Evolutionary conservation across 208 protist genomes (phyloP).

Genomic region (Acanthamoeba culbertsoni): DNA sequence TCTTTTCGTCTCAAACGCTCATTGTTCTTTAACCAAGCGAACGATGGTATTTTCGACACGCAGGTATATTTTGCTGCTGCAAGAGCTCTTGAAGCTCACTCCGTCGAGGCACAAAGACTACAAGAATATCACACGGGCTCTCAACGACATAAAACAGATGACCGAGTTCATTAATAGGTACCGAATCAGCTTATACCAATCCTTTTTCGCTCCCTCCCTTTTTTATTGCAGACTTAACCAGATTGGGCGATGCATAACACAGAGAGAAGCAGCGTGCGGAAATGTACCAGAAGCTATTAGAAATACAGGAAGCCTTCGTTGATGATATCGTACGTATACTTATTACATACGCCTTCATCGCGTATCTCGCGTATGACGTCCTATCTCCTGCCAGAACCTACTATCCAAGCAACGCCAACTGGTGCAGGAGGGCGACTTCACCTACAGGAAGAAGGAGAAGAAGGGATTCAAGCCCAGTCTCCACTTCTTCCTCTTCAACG

Average conservation of each 20-base stretch:
- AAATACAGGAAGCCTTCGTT: background rate
- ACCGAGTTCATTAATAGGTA: conserved; percentile 20
- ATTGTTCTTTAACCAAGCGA: background rate
- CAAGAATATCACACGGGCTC: background rate
- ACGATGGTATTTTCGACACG: too few relatives aligned
- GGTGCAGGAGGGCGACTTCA: background rate
- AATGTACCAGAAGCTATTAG: background rate
- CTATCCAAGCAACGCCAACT: background rate
- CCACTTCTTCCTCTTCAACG: conserved; percentile 25
- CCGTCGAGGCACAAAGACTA: conserved; percentile 11
- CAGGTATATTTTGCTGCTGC: conserved; percentile 17
- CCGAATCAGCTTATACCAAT: too few relatives aligned
- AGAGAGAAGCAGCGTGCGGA: background rate
- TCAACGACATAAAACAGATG: conserved; percentile 26
- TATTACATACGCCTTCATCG: background rate
- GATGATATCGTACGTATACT: background rate
- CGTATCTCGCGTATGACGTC: background rate
- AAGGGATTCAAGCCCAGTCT: background rate
- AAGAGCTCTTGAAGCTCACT: conserved; percentile 25
- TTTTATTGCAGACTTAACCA: too few relatives aligned
- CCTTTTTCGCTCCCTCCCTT: background rate
- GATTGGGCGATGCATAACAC: too few relatives aligned
- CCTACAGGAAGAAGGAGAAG: background rate
- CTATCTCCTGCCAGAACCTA: background rate
- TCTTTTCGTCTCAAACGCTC: background rate